These are phyloP conservation scores for Senna tora DNA, from an alignment of 306 rosid species.

Conservation along the genomic window DNA sequence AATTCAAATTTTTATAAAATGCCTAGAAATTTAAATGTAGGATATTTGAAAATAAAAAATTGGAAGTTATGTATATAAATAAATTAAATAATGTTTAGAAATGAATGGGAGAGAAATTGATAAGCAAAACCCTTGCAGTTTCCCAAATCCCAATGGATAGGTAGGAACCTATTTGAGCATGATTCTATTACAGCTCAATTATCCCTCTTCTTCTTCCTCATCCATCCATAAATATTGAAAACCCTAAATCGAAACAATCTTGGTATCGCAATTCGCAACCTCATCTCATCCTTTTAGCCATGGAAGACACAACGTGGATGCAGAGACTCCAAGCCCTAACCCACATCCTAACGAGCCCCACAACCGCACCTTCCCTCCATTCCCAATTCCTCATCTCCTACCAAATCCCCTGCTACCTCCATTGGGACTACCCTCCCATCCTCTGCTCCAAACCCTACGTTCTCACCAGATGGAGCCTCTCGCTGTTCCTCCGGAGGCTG, in stretches of 20 bases:
- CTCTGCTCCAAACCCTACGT: slow-evolving; percentile 61
- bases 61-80: too few relatives aligned
- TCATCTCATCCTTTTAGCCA: background rate
- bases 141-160: too few relatives aligned
- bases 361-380: slow-evolving; percentile 62
- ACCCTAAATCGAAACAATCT: background rate
- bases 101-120: too few relatives aligned
- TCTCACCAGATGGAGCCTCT: slow-evolving; percentile 58
- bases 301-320: slow-evolving; percentile 66
- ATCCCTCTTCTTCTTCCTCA: background rate
- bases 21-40: too few relatives aligned
- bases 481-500: slow-evolving; percentile 68
- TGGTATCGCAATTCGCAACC: background rate
- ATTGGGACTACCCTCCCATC: slow-evolving; percentile 89
- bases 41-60: too few relatives aligned
- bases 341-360: slow-evolving; percentile 77
- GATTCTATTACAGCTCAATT: too few relatives aligned
- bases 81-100: too few relatives aligned
- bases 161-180: too few relatives aligned
- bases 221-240: background rate
- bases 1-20: too few relatives aligned
- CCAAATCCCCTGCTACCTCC: slow-evolving; percentile 76
- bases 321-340: slow-evolving; percentile 66
- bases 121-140: too few relatives aligned
- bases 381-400: slow-evolving; percentile 71